Base-by-base conservation (phyloP, 257 asterid species). In the Nemophila menziesii region DNA sequence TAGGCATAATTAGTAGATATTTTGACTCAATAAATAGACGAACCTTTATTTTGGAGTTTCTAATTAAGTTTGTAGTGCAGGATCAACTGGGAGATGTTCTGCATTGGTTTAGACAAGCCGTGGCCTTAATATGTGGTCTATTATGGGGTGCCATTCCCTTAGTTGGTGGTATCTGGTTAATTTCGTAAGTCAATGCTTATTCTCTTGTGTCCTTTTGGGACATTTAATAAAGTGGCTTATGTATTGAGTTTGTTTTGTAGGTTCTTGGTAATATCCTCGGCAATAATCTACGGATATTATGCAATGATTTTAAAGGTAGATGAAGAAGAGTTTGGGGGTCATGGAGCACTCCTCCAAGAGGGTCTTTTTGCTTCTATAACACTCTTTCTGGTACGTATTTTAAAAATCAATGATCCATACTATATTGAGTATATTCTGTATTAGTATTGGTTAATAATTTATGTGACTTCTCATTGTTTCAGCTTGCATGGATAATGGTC, bases 261-360 rank as follows among this genome's bases (percentile, higher is more conserved):
- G 71, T 89, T 89, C 63, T 54, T 70, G 43, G 79, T 49, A 37
- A 52, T 89, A 51, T 84, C 98, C 11, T 67, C 94, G 27, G 94
- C 74, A 46, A 66, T 89, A 50, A 70, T 89, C 50, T 89, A 84
- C 45, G 92, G 80, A 44, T 89, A 89, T 56, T 89, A 89, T 46
- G 79, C 82, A 4, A 38, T 67, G 49, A 57, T 89, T 49, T 75
- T 89, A 40, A 80, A 84, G 65, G 42, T 89, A 16, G 98, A 89
- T 15, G 98, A 89, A 76, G 98, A 89, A 64, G 95, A 89, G 20
- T 80, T 75, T 43, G 98, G 98, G 23, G 98, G 98, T 47, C 98
- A 89, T 19, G 86, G 76, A 41, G 81, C 87, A 11, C 95, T 89
- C 51, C 93, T 89, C 44, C 95, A 89, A 51, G 95, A 84, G 74